These are phyloP conservation scores for Acer yangbiense DNA, from an alignment of 345 rosid genomes.

Conservation along the genomic window DNA sequence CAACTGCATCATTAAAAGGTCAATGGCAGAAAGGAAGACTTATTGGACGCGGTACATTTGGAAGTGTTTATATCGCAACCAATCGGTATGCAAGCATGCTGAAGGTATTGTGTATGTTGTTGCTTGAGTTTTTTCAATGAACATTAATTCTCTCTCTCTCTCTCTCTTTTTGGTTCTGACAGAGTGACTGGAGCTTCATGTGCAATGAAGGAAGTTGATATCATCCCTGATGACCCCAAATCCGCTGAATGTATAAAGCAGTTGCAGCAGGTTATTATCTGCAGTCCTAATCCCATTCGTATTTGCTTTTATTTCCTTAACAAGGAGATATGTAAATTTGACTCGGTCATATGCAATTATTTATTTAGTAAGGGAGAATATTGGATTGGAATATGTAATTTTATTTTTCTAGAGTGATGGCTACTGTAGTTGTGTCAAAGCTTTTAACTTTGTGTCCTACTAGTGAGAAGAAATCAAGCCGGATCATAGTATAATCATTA, in stretches of 20 bases:
- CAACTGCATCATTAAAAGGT: constrained; percentile 28
- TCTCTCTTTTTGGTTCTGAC: constrained; percentile 13
- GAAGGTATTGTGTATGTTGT: constrained; percentile 14
- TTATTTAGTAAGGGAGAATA: background rate
- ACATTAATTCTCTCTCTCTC: background rate
- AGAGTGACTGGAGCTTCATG: constrained; percentile 77
- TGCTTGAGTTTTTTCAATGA: constrained; percentile 5
- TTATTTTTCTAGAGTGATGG: background rate
- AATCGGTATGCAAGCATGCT: constrained; percentile 41
- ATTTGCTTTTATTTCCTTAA: background rate
- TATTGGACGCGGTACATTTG: constrained; percentile 76
- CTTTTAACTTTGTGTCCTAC: background rate
- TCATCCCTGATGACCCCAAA: constrained; percentile 60
- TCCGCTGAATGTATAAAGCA: constrained; percentile 68
- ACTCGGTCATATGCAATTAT: background rate
- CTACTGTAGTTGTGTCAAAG: background rate
- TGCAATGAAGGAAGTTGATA: constrained; percentile 73
- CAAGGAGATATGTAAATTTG: constrained; percentile 9
- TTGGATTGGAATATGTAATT: background rate
- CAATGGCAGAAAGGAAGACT: constrained; percentile 79
- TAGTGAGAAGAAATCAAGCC: background rate
- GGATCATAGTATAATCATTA: background rate
- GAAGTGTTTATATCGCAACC: constrained; percentile 65
- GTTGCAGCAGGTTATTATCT: constrained; percentile 59
- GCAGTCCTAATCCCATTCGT: background rate